These are phyloP conservation scores for Blastocystis sp. DNA, from an alignment of 352 stramenopile species.

Conservation along the genomic window DNA sequence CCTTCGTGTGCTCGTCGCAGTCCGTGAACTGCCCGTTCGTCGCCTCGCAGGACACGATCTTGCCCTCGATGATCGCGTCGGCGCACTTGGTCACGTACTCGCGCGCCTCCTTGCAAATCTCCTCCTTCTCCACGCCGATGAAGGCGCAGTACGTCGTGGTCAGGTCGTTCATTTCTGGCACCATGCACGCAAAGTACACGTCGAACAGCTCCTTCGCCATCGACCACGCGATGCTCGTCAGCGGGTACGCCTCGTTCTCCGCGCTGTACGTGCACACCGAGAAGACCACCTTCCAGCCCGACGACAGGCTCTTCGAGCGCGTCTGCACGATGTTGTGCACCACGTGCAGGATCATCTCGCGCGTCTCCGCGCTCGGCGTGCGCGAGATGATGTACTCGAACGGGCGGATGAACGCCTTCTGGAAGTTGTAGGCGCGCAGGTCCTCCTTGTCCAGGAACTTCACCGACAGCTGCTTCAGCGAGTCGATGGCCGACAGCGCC, in stretches of 20 bases:
- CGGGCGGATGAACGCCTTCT: conserved; percentile 92
- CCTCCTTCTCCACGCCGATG: conserved; percentile 78
- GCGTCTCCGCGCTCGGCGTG: conserved; percentile 79
- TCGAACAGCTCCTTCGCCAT: conserved; percentile 75
- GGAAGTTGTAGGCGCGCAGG: conserved; percentile 97
- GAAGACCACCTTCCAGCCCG: conserved; percentile 89
- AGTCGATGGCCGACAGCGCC: conserved; percentile 97
- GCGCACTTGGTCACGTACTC: conserved; percentile 72
- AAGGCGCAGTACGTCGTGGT: conserved; percentile 78
- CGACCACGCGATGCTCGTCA: conserved; percentile 74
- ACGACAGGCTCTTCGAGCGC: conserved; percentile 82
- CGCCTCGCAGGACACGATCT: conserved; percentile 61
- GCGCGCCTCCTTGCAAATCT: conserved; percentile 74
- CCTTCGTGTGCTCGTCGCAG: conserved; percentile 75
- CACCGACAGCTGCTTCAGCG: conserved; percentile 96
- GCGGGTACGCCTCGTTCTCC: conserved; percentile 71
- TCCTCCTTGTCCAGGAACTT: conserved; percentile 98
- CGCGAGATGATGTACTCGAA: conserved; percentile 89
- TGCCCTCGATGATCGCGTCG: conserved; percentile 70
- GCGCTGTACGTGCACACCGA: conserved; percentile 84
- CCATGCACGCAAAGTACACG: conserved; percentile 81
- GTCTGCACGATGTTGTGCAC: conserved; percentile 87
- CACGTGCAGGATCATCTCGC: conserved; percentile 84
- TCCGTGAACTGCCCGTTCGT: conserved; percentile 71
- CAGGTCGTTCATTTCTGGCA: conserved; percentile 78